Conservation (phyloP, 176 grass and related monocot species). For the Bothriochloa decipiens region DNA sequence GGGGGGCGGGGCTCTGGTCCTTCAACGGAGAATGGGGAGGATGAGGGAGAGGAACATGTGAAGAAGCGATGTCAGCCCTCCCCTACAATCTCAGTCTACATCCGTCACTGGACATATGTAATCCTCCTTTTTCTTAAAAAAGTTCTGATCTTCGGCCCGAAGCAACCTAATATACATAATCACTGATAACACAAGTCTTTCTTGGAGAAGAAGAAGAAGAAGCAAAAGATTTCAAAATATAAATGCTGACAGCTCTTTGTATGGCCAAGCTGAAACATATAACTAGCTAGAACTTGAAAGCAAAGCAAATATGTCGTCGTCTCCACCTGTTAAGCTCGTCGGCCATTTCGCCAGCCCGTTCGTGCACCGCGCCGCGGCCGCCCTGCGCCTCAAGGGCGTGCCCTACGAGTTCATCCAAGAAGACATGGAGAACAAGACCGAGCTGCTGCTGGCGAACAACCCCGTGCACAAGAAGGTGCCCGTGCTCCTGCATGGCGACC, state of each 20-base stretch:
- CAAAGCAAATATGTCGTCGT: neutral
- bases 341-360: constrained; percentile 41
- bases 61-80: too few species aligned
- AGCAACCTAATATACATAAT: neutral
- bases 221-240: neutral
- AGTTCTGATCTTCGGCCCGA: neutral
- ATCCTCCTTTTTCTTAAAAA: neutral
- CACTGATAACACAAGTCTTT: neutral
- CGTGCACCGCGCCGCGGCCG: constrained; percentile 24
- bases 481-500: constrained; percentile 51
- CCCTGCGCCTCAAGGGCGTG: constrained; percentile 46
- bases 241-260: neutral
- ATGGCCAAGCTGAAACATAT: neutral
- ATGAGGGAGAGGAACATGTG: too few species aligned
- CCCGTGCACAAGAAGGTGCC: constrained; percentile 53
- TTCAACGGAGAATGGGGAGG: too few species aligned
- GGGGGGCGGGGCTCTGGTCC: too few species aligned
- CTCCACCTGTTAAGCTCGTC: constrained; percentile 42
- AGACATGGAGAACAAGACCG: constrained; percentile 49
- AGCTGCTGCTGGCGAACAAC: constrained; percentile 46
- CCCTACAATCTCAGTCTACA: too few species aligned
- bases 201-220: neutral
- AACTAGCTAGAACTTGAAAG: neutral
- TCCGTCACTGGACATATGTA: too few species aligned
- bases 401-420: constrained; percentile 52